Evolutionary conservation across 352 stramenopile genomes (phyloP), one percentile per base, ranked within the genome.

Genomic region (Phytophthora europaea): DNA sequence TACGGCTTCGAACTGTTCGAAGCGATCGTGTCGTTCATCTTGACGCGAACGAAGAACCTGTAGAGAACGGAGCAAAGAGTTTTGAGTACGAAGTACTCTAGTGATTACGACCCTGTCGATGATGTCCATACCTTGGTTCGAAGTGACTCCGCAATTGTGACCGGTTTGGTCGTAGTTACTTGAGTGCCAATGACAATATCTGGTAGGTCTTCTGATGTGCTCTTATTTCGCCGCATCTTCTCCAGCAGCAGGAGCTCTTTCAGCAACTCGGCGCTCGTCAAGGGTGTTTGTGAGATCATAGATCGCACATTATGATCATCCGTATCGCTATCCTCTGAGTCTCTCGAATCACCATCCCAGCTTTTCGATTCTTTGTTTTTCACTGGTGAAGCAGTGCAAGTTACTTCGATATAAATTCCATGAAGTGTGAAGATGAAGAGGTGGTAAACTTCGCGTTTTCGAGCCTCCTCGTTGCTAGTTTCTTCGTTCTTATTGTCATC

Each of bases 11-110:
- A 82, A 61, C 28, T 81, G 55, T 5, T 72, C 6, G 2, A 78
- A 48, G 0, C 76, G 63, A 43, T 80, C 22, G 12, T 60, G 74
- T 7, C 76, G 43, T 36, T 85, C 80, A 7, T 78, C 67, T 26
- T 78, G 70, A 31, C 81, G 77, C 6, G 83, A 83, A 18, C 57
- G 56, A 15, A 89, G 70, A 22, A 88, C 83, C 72, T 82, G 55
- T 5, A 10, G 20, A 6, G 22, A 58, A 58, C 9, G 28, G 18
- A 34, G 9, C 43, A n/a, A 23, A 72, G 45, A 26, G 22, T 34
- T 9, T 34, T 33, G 6, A n/a, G 43, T 22, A 23, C 13, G 43
- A n/a, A 51, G 15, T 47, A n/a, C 7, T 18, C 10, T 45, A n/a
- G 15, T 15, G 13, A 15, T n/a, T n/a, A 18, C 3, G 0, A n/a